These are phyloP conservation scores for Penicillium hordei DNA, from an alignment of 2,329 filamentous ascomycete species.

Conservation along the genomic window DNA sequence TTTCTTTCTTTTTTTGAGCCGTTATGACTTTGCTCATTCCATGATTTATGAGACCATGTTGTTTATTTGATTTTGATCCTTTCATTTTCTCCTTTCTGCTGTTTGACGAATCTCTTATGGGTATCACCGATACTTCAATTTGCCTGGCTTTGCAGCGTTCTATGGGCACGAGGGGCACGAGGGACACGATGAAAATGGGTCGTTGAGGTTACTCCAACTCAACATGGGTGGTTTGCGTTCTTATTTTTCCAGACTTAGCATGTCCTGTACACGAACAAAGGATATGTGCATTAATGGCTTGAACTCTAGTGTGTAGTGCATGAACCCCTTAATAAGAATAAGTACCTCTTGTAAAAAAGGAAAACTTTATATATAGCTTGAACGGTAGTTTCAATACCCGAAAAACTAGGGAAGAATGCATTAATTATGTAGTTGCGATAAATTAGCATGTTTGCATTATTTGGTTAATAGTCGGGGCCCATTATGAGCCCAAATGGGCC, in stretches of 20 bases:
- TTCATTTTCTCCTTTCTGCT: not conserved
- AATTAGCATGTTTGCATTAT: too few relatives aligned
- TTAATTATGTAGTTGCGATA: too few relatives aligned
- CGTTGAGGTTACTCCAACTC: not conserved
- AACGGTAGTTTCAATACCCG: too few relatives aligned
- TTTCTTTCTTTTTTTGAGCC: not conserved
- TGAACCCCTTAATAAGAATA: too few relatives aligned
- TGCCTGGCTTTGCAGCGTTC: not conserved
- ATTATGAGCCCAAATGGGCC: too few relatives aligned
- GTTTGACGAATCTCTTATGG: not conserved
- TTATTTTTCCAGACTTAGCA: not conserved
- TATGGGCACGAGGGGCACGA: not conserved
- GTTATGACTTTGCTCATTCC: not conserved
- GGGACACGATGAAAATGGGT: not conserved
- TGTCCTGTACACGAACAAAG: constrained; percentile 1
- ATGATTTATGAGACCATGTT: constrained; percentile 14
- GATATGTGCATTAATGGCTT: not conserved
- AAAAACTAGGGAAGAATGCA: too few relatives aligned
- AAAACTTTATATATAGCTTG: too few relatives aligned
- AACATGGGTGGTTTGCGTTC: not conserved
- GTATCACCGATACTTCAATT: not conserved
- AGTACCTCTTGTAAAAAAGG: too few relatives aligned
- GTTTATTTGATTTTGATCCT: not conserved
- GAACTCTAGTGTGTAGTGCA: not conserved
- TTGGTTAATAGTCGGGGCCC: too few relatives aligned